Evolutionary conservation across 306 rosid genomes (phyloP).

Genomic region (Hippophae gyantsensis): DNA sequence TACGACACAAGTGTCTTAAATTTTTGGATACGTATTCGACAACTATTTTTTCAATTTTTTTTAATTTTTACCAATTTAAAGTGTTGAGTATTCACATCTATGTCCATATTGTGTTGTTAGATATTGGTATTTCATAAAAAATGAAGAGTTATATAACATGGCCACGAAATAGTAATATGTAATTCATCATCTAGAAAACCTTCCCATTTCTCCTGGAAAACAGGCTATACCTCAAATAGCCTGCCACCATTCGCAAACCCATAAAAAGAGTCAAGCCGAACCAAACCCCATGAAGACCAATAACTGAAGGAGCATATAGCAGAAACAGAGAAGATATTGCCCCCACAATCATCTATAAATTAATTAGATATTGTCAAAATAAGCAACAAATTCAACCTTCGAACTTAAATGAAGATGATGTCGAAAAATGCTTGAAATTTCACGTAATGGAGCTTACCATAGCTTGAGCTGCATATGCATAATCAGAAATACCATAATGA

Average conservation of each 20-base stretch:
- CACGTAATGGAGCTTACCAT: slow-evolving; percentile 54
- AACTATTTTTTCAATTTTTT: too few species aligned
- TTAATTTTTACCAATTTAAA: too few species aligned
- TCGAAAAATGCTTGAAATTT: slow-evolving; percentile 2
- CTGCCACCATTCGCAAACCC: slow-evolving; percentile 69
- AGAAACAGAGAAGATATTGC: slow-evolving; percentile 58
- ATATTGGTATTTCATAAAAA: too few species aligned
- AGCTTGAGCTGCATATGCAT: slow-evolving; percentile 74
- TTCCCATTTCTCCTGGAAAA: too few species aligned
- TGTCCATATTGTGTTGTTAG: too few species aligned
- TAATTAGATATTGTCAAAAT: slow-evolving; percentile 13
- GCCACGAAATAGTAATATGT: neutral
- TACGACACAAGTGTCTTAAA: too few species aligned
- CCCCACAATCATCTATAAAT: slow-evolving; percentile 56
- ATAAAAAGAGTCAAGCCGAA: slow-evolving; percentile 67
- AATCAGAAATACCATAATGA: slow-evolving; percentile 87
- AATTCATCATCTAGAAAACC: neutral
- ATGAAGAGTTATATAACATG: neutral
- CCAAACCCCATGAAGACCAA: slow-evolving; percentile 81
- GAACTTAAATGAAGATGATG: slow-evolving; percentile 5
- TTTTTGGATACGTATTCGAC: too few species aligned
- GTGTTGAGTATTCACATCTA: too few species aligned
- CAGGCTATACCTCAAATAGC: slow-evolving; percentile 47
- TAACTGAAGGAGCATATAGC: slow-evolving; percentile 44
- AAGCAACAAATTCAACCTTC: slow-evolving; percentile 12